Evolutionary conservation across 805 yeast species (phyloP).

Genomic region (Metschnikowia drakensbergensis): DNA sequence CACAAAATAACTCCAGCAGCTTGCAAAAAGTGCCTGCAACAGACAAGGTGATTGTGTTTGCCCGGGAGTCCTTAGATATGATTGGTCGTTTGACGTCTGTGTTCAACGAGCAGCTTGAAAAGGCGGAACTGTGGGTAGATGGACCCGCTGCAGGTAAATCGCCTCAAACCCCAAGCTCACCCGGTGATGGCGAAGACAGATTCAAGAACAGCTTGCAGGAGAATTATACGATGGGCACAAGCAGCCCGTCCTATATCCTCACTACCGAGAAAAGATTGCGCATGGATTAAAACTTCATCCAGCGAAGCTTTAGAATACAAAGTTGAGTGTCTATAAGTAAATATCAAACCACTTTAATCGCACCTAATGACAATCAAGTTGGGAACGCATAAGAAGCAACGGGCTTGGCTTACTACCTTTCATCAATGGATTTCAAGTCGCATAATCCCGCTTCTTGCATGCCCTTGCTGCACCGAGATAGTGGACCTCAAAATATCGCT

Average conservation of each 20-base stretch:
- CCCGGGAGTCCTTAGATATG: constrained; percentile 87
- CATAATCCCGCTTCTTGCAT: background rate
- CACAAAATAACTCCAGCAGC: constrained; percentile 8
- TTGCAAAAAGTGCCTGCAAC: constrained; percentile 40
- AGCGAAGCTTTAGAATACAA: background rate
- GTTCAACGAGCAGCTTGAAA: constrained; percentile 77
- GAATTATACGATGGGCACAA: background rate
- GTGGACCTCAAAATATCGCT: no score
- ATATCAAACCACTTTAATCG: no score
- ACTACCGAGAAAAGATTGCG: constrained; percentile 1
- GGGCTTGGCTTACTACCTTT: background rate
- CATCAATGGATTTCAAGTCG: background rate
- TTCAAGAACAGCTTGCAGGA: background rate
- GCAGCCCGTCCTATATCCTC: background rate
- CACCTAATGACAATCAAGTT: no score
- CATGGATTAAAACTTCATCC: background rate
- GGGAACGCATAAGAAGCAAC: background rate
- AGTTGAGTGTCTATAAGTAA: no score
- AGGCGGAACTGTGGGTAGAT: constrained; percentile 81
- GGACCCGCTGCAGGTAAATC: constrained; percentile 17
- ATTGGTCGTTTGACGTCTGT: constrained; percentile 76
- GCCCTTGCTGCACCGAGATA: no score
- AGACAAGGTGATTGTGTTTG: constrained; percentile 73
- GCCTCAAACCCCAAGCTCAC: background rate
- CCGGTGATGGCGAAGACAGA: background rate